A percentile compares a stretch with the other conserved stretches of the same genome.
Conservation (phyloP, 2,329 filamentous ascomycete species). For the Sclerotinia subarctica region DNA sequence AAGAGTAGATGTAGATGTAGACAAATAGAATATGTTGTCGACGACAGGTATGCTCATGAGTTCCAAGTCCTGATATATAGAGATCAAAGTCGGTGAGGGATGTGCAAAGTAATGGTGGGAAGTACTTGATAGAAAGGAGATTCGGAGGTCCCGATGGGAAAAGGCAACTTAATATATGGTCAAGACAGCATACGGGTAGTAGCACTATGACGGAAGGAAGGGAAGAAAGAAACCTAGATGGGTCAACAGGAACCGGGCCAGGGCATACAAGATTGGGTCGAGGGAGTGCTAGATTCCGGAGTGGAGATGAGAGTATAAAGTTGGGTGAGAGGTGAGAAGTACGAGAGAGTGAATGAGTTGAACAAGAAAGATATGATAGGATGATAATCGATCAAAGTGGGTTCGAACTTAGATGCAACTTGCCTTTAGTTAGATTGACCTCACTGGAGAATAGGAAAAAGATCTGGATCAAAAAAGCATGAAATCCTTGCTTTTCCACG, state of each 20-base stretch:
- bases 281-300: slow-evolving; percentile 10
- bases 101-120: not conserved
- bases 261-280: slow-evolving; percentile 18
- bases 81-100: not conserved
- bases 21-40: slow-evolving; percentile 1
- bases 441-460: slow-evolving; percentile 16
- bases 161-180: slow-evolving; percentile 11
- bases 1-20: slow-evolving; percentile 2
- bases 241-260: slow-evolving; percentile 11
- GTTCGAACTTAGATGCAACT: slow-evolving; percentile 13
- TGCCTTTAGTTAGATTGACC: slow-evolving; percentile 17
- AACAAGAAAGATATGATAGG: slow-evolving; percentile 20
- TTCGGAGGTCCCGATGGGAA: slow-evolving; percentile 1
- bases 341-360: slow-evolving; percentile 10
- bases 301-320: slow-evolving; percentile 20
- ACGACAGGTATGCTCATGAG: slow-evolving; percentile 7
- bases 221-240: slow-evolving; percentile 6
- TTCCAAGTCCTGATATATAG: slow-evolving; percentile 5
- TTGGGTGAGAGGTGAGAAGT: slow-evolving; percentile 15
- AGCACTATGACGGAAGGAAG: slow-evolving; percentile 17
- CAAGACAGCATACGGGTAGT: slow-evolving; percentile 15
- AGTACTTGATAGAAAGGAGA: slow-evolving; percentile 9
- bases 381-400: slow-evolving; percentile 10
- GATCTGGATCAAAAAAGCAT: slow-evolving; percentile 11
- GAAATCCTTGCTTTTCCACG: slow-evolving; percentile 13